A percentile compares a stretch with the other conserved stretches of the same genome.
phyloP scores from a whole-genome alignment of 2,329 filamentous ascomycete species.

The Ceratocystis huliohia region DNA sequence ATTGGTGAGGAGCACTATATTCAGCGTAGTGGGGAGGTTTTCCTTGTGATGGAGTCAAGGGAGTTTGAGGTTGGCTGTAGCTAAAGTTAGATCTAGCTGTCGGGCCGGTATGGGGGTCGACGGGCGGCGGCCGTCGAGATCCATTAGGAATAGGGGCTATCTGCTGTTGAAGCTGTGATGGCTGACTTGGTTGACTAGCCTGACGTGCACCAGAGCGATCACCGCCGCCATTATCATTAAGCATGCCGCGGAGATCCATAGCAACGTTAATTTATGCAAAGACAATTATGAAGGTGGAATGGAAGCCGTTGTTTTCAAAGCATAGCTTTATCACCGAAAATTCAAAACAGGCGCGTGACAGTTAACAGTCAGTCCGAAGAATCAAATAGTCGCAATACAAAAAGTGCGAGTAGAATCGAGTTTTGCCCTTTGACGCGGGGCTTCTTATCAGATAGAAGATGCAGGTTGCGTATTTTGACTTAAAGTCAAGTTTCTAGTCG shows the following conservation, averaged over 20 bases:
- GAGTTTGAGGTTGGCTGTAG: constrained; percentile 22
- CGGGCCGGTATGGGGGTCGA: constrained; percentile 23
- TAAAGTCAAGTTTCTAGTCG: not conserved
- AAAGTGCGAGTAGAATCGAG: not conserved
- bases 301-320: not conserved
- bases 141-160: constrained; percentile 24
- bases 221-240: constrained; percentile 40
- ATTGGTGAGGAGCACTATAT: constrained; percentile 31
- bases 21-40: constrained; percentile 37
- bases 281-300: not conserved
- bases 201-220: constrained; percentile 28
- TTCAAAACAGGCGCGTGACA: not conserved
- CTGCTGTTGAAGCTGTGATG: constrained; percentile 24
- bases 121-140: constrained; percentile 10
- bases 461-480: not conserved
- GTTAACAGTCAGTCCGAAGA: not conserved
- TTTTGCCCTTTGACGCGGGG: not conserved
- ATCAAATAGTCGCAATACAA: not conserved
- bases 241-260: constrained; percentile 43
- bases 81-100: constrained; percentile 22
- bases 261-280: constrained; percentile 17
- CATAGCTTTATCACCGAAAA: constrained; percentile 4
- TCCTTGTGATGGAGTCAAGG: constrained; percentile 21
- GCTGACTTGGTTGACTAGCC: constrained; percentile 4
- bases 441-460: not conserved